phyloP scores from a whole-genome alignment of 2,329 filamentous ascomycete species.

The Chrysoporthe deuterocubensis region DNA sequence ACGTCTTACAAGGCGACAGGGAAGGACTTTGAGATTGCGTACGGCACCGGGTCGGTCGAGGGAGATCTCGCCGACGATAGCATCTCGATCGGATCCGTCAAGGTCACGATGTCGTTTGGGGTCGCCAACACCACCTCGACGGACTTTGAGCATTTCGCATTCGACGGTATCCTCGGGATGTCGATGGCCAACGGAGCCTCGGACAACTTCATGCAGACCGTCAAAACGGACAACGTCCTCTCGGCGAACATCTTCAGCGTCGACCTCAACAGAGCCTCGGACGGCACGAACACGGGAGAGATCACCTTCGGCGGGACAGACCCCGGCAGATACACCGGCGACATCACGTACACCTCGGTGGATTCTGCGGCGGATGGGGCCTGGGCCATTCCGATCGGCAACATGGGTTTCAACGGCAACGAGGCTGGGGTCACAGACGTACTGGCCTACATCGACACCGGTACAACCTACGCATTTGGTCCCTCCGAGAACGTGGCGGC shows the following conservation, averaged over 20 bases:
- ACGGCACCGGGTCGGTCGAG: constrained; percentile 76
- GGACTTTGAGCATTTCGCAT: constrained; percentile 78
- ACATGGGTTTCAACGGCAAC: constrained; percentile 65
- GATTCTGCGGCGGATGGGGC: constrained; percentile 54
- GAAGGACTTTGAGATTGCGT: constrained; percentile 67
- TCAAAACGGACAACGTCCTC: constrained; percentile 62
- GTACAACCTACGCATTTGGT: constrained; percentile 79
- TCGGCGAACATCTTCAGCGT: constrained; percentile 70
- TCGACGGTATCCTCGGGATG: constrained; percentile 86
- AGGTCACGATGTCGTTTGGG: constrained; percentile 70
- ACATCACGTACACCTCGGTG: constrained; percentile 68
- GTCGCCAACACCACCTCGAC: constrained; percentile 71
- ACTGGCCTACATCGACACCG: constrained; percentile 79
- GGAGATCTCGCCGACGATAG: constrained; percentile 71
- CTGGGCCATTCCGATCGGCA: constrained; percentile 76
- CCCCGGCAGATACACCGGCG: constrained; percentile 66
- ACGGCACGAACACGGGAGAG: constrained; percentile 72
- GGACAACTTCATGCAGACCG: constrained; percentile 69
- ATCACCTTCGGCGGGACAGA: constrained; percentile 78
- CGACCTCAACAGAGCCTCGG: constrained; percentile 68
- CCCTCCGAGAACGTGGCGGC: constrained; percentile 67
- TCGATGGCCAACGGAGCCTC: constrained; percentile 64
- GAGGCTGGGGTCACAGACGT: constrained; percentile 58
- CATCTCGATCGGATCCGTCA: constrained; percentile 68
- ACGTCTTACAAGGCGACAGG: constrained; percentile 59